Conservation (phyloP, 768 basidiomycete genomes). For the Trichaptum fuscoviolaceum region DNA sequence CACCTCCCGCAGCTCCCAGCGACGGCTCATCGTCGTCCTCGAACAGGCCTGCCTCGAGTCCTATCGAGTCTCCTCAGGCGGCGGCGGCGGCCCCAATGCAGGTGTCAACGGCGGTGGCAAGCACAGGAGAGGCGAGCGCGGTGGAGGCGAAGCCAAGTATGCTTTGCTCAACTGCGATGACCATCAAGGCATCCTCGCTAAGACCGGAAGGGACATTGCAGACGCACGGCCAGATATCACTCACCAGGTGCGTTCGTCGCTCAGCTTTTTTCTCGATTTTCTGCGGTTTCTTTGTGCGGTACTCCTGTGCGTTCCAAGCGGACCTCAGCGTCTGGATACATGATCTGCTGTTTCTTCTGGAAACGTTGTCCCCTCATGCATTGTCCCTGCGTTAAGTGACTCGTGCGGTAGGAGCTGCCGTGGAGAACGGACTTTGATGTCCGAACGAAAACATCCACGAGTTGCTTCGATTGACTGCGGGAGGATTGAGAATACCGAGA, state of each 20-base stretch:
- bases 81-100: slow-evolving; percentile 9
- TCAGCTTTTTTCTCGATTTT: neutral
- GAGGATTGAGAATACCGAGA: neutral
- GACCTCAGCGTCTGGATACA: neutral
- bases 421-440: too few species aligned
- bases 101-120: slow-evolving; percentile 36
- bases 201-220: slow-evolving; percentile 96
- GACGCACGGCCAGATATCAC: slow-evolving; percentile 99
- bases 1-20: slow-evolving; percentile 44
- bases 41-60: slow-evolving; percentile 96
- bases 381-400: too few species aligned
- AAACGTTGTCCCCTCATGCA: too few species aligned
- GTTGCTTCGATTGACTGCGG: too few species aligned
- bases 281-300: neutral
- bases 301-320: neutral
- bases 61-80: slow-evolving; percentile 67
- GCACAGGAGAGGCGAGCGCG: slow-evolving; percentile 44
- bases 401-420: too few species aligned
- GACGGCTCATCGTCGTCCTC: slow-evolving; percentile 83
- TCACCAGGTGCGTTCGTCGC: slow-evolving; percentile 69
- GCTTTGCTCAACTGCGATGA: slow-evolving; percentile 97
- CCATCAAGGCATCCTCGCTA: slow-evolving; percentile 97
- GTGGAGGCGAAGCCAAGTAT: slow-evolving; percentile 78
- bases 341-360: too few species aligned
- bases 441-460: too few species aligned